phyloP scores from a whole-genome alignment of 2,329 filamentous ascomycete species.

The Fonsecaea monophora region DNA sequence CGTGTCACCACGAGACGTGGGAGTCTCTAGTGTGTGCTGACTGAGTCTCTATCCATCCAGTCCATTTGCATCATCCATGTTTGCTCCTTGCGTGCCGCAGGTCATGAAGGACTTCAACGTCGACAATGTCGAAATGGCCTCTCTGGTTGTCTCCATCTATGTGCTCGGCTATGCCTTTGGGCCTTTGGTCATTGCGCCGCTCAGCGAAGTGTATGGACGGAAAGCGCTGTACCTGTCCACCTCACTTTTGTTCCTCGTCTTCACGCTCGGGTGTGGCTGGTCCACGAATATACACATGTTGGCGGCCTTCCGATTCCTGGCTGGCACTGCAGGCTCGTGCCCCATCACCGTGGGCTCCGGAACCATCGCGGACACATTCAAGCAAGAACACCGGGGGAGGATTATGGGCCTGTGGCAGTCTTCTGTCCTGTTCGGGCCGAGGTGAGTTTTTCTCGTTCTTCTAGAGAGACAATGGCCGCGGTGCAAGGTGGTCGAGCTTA shows the following conservation, averaged over 20 bases:
- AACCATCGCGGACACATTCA: slow-evolving; percentile 53
- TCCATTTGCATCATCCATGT: slow-evolving; percentile 49
- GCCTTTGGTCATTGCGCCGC: slow-evolving; percentile 62
- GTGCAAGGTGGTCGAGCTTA: too few species aligned
- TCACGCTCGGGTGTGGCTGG: slow-evolving; percentile 69
- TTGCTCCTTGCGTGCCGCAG: slow-evolving; percentile 49
- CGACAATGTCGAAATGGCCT: slow-evolving; percentile 51
- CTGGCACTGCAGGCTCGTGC: slow-evolving; percentile 61
- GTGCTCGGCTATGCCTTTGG: slow-evolving; percentile 65
- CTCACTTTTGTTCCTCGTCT: slow-evolving; percentile 66
- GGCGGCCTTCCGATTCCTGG: slow-evolving; percentile 62
- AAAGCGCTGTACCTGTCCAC: slow-evolving; percentile 62
- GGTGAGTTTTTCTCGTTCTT: slow-evolving; percentile 28
- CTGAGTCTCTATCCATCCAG: background rate
- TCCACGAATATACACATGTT: slow-evolving; percentile 60
- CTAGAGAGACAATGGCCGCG: too few species aligned
- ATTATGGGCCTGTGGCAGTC: slow-evolving; percentile 51
- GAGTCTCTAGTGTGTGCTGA: too few species aligned
- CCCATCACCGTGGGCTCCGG: slow-evolving; percentile 57
- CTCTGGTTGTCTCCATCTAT: slow-evolving; percentile 67
- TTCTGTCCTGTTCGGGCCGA: slow-evolving; percentile 44
- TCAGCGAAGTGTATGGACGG: slow-evolving; percentile 70
- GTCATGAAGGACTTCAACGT: slow-evolving; percentile 54
- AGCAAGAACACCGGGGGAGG: slow-evolving; percentile 54
- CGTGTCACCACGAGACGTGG: too few species aligned